Base-by-base conservation (phyloP, 192 early-diverging fungal genomes). In the Podochytrium sp. region DNA sequence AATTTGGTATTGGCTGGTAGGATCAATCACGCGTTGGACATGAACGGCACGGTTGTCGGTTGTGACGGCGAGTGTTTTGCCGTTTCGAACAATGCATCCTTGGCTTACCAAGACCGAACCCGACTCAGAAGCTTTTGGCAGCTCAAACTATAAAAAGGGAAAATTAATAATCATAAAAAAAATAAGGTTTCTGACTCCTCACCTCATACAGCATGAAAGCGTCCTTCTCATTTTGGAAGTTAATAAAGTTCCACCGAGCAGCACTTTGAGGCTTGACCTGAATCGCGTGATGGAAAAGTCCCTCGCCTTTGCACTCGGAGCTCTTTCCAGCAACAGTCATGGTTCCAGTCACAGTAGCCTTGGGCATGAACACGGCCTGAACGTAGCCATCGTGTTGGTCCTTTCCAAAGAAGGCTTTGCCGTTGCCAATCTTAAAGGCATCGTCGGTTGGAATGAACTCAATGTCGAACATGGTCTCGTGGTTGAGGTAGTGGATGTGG, bases 241-340 rank as follows among this genome's bases (percentile, higher is more conserved):
- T 87, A 38, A 83, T 81, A 79, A 92, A 93, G 77, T 92, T 94
- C 94, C 94, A 97, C 75, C 89, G 85, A 43, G 91, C 92, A 25
- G 92, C 90, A 51, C 91, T 84, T 37, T 96, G 92, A 32, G 95
- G 94, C 74, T 91, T 93, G 67, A 83, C 87, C 74, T 95, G 93
- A 66, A 94, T 80, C 2, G 93, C 96, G 61, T 95, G 92, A 40
- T 93, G 89, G 79, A 93, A 95, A 57, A 92, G 80, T 40, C 90
- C 91, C n/a, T 83, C 79, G 30, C 94, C 93, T 18, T 34, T 56
- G 12, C n/a, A 29, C 38, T 51, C 33, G 12, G 18, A 7, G 18
- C 80, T 80, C 53, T 89, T 69, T 27, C 90, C 89, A 39, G 90
- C 81, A 4, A 92, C 80, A 57, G 90, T 86, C 74, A 95, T 82